phyloP scores from a whole-genome alignment of 2,329 filamentous ascomycete genomes.

The Stachybotrys chlorohalonatus region DNA sequence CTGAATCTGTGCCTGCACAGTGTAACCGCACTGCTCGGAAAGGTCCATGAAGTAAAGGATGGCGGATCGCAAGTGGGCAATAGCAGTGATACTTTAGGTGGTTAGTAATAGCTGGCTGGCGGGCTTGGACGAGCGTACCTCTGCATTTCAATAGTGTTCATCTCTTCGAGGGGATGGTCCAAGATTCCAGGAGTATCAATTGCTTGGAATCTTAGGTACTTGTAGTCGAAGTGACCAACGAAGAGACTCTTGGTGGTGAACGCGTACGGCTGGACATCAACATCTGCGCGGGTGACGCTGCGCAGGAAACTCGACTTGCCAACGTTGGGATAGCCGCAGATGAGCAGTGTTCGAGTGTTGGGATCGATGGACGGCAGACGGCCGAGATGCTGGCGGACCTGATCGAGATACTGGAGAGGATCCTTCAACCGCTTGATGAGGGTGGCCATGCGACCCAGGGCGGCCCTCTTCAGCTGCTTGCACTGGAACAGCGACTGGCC shows the following conservation, averaged over 20 bases:
- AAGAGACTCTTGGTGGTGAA: conserved; percentile 98
- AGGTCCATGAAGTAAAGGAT: conserved; percentile 98
- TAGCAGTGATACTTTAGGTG: conserved; percentile 70
- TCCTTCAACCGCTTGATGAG: conserved; percentile 93
- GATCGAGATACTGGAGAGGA: conserved; percentile 88
- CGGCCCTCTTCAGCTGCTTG: conserved; percentile 96
- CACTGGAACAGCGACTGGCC: conserved; percentile 96
- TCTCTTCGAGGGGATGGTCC: conserved; percentile 95
- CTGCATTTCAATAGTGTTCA: conserved; percentile 99
- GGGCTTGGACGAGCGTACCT: conserved; percentile 10
- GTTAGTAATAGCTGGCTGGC: background rate
- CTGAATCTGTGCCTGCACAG: conserved; percentile 83
- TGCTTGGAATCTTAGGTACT: conserved; percentile 54
- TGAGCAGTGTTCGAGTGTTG: conserved; percentile 89
- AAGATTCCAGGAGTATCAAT: conserved; percentile 98
- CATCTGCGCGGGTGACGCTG: conserved; percentile 87
- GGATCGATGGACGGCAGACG: conserved; percentile 98
- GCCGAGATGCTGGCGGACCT: conserved; percentile 84
- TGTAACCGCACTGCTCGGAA: conserved; percentile 93
- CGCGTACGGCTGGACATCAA: conserved; percentile 94
- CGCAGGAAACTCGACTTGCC: conserved; percentile 95
- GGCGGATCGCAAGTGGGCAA: conserved; percentile 89
- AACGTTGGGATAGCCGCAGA: conserved; percentile 96
- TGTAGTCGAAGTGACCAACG: conserved; percentile 96
- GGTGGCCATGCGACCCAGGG: conserved; percentile 95